These are phyloP conservation scores for Zopfia rhizophila DNA, from an alignment of 2,329 filamentous ascomycete species.

Conservation along the genomic window DNA sequence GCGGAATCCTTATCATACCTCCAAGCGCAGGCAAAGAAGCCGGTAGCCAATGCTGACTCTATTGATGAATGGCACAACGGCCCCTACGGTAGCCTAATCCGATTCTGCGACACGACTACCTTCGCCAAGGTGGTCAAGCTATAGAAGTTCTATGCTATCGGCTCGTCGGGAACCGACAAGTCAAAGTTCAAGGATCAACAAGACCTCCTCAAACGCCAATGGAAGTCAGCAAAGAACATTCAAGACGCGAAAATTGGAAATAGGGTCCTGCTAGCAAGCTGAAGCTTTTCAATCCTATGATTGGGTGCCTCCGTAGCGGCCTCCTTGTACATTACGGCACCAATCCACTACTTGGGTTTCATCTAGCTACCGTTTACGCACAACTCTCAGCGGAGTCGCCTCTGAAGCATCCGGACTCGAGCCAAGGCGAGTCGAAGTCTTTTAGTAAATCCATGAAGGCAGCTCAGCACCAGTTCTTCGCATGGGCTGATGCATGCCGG, in stretches of 20 bases:
- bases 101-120: constrained; percentile 62
- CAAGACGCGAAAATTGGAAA: too few relatives aligned
- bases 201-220: constrained; percentile 1
- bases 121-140: constrained; percentile 54
- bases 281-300: constrained; percentile 58
- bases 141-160: constrained; percentile 52
- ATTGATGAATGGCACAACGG: constrained; percentile 58
- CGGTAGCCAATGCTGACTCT: constrained; percentile 53
- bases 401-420: constrained; percentile 3
- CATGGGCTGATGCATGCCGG: constrained; percentile 59
- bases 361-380: constrained; percentile 56
- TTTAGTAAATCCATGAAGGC: constrained; percentile 32
- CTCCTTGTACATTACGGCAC: constrained; percentile 59
- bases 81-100: constrained; percentile 57
- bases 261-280: too few relatives aligned
- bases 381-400: constrained; percentile 16
- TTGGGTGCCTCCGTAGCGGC: constrained; percentile 39
- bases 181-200: constrained; percentile 3
- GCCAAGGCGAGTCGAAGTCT: too few relatives aligned
- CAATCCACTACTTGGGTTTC: constrained; percentile 66
- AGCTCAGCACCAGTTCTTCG: constrained; percentile 58
- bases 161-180: not conserved
- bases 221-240: constrained; percentile 5
- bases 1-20: constrained; percentile 51
- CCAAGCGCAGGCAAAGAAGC: constrained; percentile 55